Conservation (phyloP, 2,329 filamentous ascomycete species). For the Lachnellula cervina region DNA sequence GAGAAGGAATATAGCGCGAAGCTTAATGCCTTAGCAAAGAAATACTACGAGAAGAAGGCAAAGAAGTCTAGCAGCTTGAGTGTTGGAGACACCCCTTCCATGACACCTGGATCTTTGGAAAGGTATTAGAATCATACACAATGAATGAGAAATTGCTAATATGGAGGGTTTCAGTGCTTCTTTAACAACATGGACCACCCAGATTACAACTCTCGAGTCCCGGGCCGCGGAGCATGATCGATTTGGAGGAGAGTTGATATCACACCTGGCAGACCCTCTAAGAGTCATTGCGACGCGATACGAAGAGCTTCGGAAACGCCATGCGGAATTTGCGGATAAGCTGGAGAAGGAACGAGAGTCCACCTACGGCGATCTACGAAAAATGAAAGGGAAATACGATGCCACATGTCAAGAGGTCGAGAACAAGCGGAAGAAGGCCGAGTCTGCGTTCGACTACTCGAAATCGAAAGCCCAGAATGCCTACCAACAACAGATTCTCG, state of each 20-base stretch:
- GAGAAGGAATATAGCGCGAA: slow-evolving; percentile 96
- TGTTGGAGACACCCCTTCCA: slow-evolving; percentile 85
- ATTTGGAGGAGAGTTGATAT: slow-evolving; percentile 72
- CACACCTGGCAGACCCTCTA: slow-evolving; percentile 79
- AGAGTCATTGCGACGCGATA: slow-evolving; percentile 70
- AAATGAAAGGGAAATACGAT: slow-evolving; percentile 91
- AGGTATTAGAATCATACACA: slow-evolving; percentile 46
- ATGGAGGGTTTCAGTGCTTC: slow-evolving; percentile 61
- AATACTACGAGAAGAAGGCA: slow-evolving; percentile 95
- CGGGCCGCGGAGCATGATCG: slow-evolving; percentile 85
- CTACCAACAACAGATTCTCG: slow-evolving; percentile 85
- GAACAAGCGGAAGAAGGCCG: slow-evolving; percentile 87
- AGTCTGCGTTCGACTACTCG: slow-evolving; percentile 79
- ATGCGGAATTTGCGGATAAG: slow-evolving; percentile 82
- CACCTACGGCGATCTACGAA: slow-evolving; percentile 79
- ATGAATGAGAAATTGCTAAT: slow-evolving; percentile 11
- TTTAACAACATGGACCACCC: slow-evolving; percentile 93
- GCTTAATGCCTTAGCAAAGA: slow-evolving; percentile 82
- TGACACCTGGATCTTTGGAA: slow-evolving; percentile 94
- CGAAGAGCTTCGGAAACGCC: slow-evolving; percentile 88
- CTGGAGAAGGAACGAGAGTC: slow-evolving; percentile 84
- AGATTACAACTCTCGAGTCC: slow-evolving; percentile 83
- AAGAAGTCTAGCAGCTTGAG: slow-evolving; percentile 83
- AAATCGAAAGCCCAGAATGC: slow-evolving; percentile 86
- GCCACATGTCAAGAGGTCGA: slow-evolving; percentile 91